A percentile compares a stretch with the other conserved stretches of the same genome.
Evolutionary conservation across 768 basidiomycete species (phyloP).

Genomic region (Mycena galericulata): DNA sequence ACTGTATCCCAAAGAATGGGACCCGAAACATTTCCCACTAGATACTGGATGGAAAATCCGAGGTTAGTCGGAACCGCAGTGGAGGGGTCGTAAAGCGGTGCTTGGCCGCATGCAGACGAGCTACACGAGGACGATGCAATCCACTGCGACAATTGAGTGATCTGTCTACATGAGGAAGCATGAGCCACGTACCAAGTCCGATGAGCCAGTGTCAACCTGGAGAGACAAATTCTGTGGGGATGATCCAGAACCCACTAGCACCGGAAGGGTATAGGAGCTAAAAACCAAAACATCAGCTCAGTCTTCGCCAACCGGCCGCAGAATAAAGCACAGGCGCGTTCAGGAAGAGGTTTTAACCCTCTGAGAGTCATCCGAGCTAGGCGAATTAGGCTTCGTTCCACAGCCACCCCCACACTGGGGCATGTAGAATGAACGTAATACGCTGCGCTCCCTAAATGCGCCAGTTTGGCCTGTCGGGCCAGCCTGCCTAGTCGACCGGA

Average conservation of each 20-base stretch:
- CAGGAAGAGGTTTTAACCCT: too few species aligned
- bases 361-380: slow-evolving; percentile 9
- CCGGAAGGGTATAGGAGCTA: slow-evolving; percentile 76
- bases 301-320: background rate
- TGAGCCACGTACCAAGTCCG: slow-evolving; percentile 70
- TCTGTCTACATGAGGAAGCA: slow-evolving; percentile 1
- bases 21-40: slow-evolving; percentile 69
- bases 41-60: slow-evolving; percentile 66
- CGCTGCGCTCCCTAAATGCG: background rate
- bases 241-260: slow-evolving; percentile 61
- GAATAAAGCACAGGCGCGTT: too few species aligned
- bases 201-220: slow-evolving; percentile 87
- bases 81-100: slow-evolving; percentile 68
- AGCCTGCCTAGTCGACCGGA: background rate
- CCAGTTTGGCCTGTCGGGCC: background rate
- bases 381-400: slow-evolving; percentile 12
- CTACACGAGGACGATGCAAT: slow-evolving; percentile 76
- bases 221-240: slow-evolving; percentile 65
- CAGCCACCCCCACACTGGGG: slow-evolving; percentile 31
- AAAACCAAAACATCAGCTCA: slow-evolving; percentile 4
- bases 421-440: background rate
- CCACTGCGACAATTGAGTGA: slow-evolving; percentile 66
- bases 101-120: slow-evolving; percentile 61
- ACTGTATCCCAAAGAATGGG: slow-evolving; percentile 80
- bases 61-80: slow-evolving; percentile 55